These are phyloP conservation scores for Fomitopsis schrenkii DNA, from an alignment of 1,284 basidiomycete genomes.

Conservation along the genomic window DNA sequence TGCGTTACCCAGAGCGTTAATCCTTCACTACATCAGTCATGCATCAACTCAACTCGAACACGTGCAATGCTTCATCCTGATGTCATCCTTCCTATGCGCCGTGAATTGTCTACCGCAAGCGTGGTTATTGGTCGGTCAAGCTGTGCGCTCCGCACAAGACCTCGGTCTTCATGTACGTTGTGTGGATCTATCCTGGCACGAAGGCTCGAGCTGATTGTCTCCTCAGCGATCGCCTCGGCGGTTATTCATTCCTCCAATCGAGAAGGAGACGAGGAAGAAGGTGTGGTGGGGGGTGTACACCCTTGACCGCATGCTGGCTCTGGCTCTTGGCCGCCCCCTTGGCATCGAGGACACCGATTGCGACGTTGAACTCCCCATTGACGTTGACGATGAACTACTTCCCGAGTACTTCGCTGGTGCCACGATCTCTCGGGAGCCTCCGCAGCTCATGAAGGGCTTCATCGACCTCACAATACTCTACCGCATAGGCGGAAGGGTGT, in stretches of 20 bases:
- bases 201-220: slow-evolving; percentile 10
- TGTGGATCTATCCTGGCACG: neutral
- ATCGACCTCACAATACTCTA: slow-evolving; percentile 74
- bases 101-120: slow-evolving; percentile 89
- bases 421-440: slow-evolving; percentile 47
- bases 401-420: slow-evolving; percentile 67
- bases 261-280: slow-evolving; percentile 84
- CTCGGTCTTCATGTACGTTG: slow-evolving; percentile 80
- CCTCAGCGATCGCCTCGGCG: slow-evolving; percentile 75
- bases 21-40: slow-evolving; percentile 85
- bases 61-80: slow-evolving; percentile 83
- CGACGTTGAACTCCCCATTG: slow-evolving; percentile 76
- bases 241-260: slow-evolving; percentile 62
- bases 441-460: slow-evolving; percentile 77
- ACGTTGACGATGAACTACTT: slow-evolving; percentile 76
- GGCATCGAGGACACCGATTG: slow-evolving; percentile 79
- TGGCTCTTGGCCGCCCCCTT: slow-evolving; percentile 78
- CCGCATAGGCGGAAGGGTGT: slow-evolving; percentile 79
- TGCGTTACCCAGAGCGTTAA: slow-evolving; percentile 57
- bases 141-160: slow-evolving; percentile 83
- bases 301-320: slow-evolving; percentile 85
- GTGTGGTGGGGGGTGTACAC: slow-evolving; percentile 92
- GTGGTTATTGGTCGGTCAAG: slow-evolving; percentile 87
- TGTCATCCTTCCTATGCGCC: slow-evolving; percentile 86
- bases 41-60: slow-evolving; percentile 77